phyloP scores from a whole-genome alignment of 2,329 filamentous ascomycete species.

The Hypoxylon sp. region DNA sequence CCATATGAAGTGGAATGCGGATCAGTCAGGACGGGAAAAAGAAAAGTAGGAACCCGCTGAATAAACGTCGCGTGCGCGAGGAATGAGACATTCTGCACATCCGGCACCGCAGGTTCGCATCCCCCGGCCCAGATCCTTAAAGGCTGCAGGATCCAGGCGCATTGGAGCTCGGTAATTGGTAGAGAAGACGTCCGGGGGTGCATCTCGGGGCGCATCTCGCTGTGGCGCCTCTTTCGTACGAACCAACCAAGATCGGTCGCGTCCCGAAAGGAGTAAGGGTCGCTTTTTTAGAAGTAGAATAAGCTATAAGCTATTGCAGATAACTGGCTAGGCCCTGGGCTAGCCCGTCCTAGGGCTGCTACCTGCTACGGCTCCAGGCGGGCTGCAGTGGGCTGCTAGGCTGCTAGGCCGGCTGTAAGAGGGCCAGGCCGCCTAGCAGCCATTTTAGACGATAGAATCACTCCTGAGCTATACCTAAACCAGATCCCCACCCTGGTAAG shows the following conservation, averaged over 20 bases:
- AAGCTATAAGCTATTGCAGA: not conserved
- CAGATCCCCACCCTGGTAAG: slow-evolving; percentile 1
- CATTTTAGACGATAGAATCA: slow-evolving; percentile 17
- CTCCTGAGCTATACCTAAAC: slow-evolving; percentile 13
- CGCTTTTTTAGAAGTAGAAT: too few species aligned
- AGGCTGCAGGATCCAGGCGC: not conserved
- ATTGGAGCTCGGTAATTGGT: slow-evolving; percentile 22
- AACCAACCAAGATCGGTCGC: not conserved
- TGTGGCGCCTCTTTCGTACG: not conserved
- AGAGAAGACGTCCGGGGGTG: too few species aligned
- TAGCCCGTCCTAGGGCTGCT: too few species aligned
- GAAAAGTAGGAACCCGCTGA: not conserved
- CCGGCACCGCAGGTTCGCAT: too few species aligned
- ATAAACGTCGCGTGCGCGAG: not conserved
- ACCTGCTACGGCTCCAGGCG: too few species aligned
- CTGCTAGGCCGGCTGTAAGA: too few species aligned
- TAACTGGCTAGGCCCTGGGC: too few species aligned
- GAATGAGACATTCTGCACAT: not conserved
- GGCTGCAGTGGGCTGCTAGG: too few species aligned
- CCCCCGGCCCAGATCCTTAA: not conserved
- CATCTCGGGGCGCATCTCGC: slow-evolving; percentile 20
- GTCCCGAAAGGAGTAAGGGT: not conserved
- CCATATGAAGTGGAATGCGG: not conserved
- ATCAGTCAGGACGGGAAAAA: not conserved
- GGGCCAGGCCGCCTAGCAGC: not conserved